Evolutionary conservation across 345 rosid species (phyloP).

Genomic region (Viola odorata): DNA sequence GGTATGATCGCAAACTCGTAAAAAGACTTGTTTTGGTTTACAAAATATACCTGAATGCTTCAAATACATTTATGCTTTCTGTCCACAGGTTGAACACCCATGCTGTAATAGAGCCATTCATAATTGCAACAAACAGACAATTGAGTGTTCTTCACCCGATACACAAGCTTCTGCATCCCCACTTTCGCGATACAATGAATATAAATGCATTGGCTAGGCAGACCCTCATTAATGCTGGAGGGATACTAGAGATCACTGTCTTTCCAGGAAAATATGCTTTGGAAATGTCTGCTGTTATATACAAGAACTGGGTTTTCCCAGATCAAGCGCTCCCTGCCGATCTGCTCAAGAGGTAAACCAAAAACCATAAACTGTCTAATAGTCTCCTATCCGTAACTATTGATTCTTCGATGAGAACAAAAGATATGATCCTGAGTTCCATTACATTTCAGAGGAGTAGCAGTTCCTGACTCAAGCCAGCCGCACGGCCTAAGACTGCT

Average conservation of each 20-base stretch:
- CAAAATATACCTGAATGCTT: background rate
- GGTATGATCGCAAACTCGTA: conserved; percentile 35
- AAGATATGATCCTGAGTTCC: conserved; percentile 3
- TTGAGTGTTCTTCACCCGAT: conserved; percentile 84
- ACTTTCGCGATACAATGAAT: conserved; percentile 86
- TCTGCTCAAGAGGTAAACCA: conserved; percentile 60
- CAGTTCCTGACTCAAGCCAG: conserved; percentile 42
- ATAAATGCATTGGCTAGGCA: conserved; percentile 86
- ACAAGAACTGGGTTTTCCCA: conserved; percentile 69
- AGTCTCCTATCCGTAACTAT: too few species aligned
- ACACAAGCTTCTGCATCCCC: conserved; percentile 78
- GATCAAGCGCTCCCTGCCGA: conserved; percentile 84
- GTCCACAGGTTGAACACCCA: conserved; percentile 71
- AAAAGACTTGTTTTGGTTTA: background rate
- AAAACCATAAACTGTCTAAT: background rate
- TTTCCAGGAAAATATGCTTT: conserved; percentile 69
- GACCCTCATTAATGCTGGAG: conserved; percentile 73
- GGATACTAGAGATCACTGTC: conserved; percentile 67
- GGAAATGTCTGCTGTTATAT: conserved; percentile 69
- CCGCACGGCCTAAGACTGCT: conserved; percentile 61
- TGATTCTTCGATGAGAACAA: background rate
- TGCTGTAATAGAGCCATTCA: conserved; percentile 82
- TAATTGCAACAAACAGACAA: conserved; percentile 76
- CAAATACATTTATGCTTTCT: background rate
- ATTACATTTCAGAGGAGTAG: conserved; percentile 59